Evolutionary conservation across 2,329 filamentous ascomycete genomes (phyloP), one percentile per base, ranked within the genome.

Genomic region (Arthrobotrys megalospora): DNA sequence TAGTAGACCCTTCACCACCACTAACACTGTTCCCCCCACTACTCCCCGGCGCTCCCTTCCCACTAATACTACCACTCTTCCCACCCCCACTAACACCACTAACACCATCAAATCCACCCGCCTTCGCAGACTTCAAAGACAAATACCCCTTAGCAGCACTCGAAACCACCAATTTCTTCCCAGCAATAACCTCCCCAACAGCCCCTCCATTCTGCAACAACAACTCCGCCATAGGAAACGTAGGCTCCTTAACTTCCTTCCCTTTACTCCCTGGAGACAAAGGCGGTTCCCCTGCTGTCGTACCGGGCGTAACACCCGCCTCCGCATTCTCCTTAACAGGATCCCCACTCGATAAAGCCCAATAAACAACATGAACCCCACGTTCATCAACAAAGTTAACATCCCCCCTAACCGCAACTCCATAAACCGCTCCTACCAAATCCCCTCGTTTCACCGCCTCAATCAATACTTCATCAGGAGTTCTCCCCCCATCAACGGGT

Each of bases 361-460:
- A 87, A 86, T 94, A 98, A 14, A 98, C 89, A 0, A 92, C 91
- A 83, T 96, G 95, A 0, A 95, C 97, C 48, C 92, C 92, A 67
- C 96, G 90, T 45, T 91, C 93, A 84, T 99, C 96, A 4, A 90
- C 87, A 2, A 91, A 89, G 82, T 99, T 99, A 12, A 94, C 93
- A 82, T 94, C 97, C 12, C 93, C 96, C 79, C 89, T 89, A 36
- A 97, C 87, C 0, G 96, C 93, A 55, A 99, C 87, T 2, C 93
- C 95, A 82, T 97, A 96, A 28, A 99, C 89, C 24, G 97, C 94
- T 80, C 94, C 92, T 82, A 96, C 92, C 69, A 99, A 93, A 83
- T 99, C 94, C 84, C 97, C 97, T 85, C 91, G 93, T 87, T 98
- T 99, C 84, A 98, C 94, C 8, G 93, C 94, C 4, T 94, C 94